Percentiles rank a stretch among this genome's conserved stretches.
Conservation (phyloP, 441 rosid species). For the Populus hybrid region DNA sequence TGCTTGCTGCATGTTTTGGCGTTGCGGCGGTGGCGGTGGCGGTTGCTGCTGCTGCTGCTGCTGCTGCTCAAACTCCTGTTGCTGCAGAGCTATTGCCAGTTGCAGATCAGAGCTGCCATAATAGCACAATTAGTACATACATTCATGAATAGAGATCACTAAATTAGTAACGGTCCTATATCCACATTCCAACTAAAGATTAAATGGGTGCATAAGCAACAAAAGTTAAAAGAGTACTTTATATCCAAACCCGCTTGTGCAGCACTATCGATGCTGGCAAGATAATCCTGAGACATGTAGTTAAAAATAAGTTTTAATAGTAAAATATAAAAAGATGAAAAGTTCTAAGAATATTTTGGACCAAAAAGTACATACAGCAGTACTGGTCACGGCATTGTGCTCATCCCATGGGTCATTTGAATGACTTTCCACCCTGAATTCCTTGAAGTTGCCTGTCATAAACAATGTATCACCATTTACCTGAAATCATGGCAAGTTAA, state of each 20-base stretch:
- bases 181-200: not conserved
- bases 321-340: conserved; percentile 2
- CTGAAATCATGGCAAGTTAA: conserved; percentile 36
- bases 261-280: conserved; percentile 77
- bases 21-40: conserved; percentile 52
- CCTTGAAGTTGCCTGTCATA: conserved; percentile 86
- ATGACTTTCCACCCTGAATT: conserved; percentile 71
- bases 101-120: conserved; percentile 85
- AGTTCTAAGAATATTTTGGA: conserved; percentile 3
- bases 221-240: conserved; percentile 48
- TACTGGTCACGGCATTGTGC: conserved; percentile 66
- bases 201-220: conserved; percentile 8
- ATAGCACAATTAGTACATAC: conserved; percentile 5
- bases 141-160: conserved; percentile 1
- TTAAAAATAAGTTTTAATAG: conserved; percentile 12
- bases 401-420: conserved; percentile 73
- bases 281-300: conserved; percentile 63
- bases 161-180: not conserved
- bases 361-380: conserved; percentile 52
- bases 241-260: conserved; percentile 56
- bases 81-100: conserved; percentile 94
- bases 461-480: conserved; percentile 93
- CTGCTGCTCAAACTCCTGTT: conserved; percentile 82
- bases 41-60: conserved; percentile 42
- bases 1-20: conserved; percentile 52